Evolutionary conservation across 768 basidiomycete species (phyloP).

Genomic region (Rhodosporidiobolus odoratus): DNA sequence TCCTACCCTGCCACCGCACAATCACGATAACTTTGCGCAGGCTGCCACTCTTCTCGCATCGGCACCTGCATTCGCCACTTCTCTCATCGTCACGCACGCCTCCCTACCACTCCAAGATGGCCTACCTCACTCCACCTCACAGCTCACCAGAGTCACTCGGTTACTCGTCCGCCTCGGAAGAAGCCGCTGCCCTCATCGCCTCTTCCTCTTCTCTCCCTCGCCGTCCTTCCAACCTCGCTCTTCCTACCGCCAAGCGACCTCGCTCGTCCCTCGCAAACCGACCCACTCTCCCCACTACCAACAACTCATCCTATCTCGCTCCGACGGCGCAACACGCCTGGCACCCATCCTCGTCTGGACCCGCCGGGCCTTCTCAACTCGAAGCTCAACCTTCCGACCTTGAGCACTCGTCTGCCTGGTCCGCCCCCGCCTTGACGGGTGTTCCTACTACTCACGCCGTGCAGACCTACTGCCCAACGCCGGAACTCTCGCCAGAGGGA

Average conservation of each 20-base stretch:
- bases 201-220: background rate
- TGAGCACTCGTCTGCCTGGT: background rate
- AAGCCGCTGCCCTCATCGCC: background rate
- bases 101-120: slow-evolving; percentile 1
- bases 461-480: slow-evolving; percentile 9
- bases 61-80: background rate
- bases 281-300: background rate
- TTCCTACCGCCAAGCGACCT: slow-evolving; percentile 5
- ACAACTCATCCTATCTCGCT: background rate
- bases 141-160: background rate
- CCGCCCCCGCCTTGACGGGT: too few species aligned
- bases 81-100: background rate
- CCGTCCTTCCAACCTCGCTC: background rate
- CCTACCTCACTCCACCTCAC: slow-evolving; percentile 3
- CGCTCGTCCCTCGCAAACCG: background rate
- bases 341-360: background rate
- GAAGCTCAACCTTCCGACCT: background rate
- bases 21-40: too few species aligned
- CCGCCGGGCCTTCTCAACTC: background rate
- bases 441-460: background rate
- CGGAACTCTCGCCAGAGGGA: slow-evolving; percentile 12
- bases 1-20: background rate
- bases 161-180: slow-evolving; percentile 1
- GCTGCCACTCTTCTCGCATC: background rate
- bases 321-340: background rate